A percentile compares a stretch with the other conserved stretches of the same genome.
These are phyloP conservation scores for Phytopythium chamaehyphon DNA, from an alignment of 352 stramenopile genomes.

Conservation along the genomic window DNA sequence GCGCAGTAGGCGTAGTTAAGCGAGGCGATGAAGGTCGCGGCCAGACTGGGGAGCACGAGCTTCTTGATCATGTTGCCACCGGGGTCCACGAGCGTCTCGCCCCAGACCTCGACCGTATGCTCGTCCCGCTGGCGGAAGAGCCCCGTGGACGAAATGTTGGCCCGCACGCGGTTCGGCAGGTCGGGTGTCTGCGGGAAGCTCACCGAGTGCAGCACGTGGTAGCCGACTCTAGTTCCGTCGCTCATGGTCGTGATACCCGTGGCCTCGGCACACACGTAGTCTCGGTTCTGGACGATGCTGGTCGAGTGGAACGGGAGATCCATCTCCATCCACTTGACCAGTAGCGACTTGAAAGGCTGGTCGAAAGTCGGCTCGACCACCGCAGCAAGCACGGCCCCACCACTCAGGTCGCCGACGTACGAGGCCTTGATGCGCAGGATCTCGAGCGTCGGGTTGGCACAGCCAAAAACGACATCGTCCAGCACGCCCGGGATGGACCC, in stretches of 20 bases:
- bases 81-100: slow-evolving; percentile 19
- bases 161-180: slow-evolving; percentile 17
- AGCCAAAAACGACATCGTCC: slow-evolving; percentile 40
- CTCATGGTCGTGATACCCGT: slow-evolving; percentile 18
- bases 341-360: slow-evolving; percentile 25
- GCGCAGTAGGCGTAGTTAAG: slow-evolving; percentile 25
- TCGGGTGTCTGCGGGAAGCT: slow-evolving; percentile 14
- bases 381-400: slow-evolving; percentile 15
- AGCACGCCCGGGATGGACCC: slow-evolving; percentile 25
- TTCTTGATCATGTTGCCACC: slow-evolving; percentile 17
- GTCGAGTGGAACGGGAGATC: slow-evolving; percentile 27
- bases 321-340: slow-evolving; percentile 33
- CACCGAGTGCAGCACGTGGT: slow-evolving; percentile 25
- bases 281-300: slow-evolving; percentile 36
- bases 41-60: slow-evolving; percentile 15
- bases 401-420: slow-evolving; percentile 30
- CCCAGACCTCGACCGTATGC: slow-evolving; percentile 21
- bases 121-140: slow-evolving; percentile 29
- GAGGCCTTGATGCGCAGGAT: slow-evolving; percentile 30
- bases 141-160: slow-evolving; percentile 20
- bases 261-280: slow-evolving; percentile 34
- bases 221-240: slow-evolving; percentile 21
- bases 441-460: slow-evolving; percentile 24
- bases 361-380: slow-evolving; percentile 22
- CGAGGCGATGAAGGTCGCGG: slow-evolving; percentile 18